Percentiles rank a stretch among this genome's conserved stretches.
Conservation (phyloP, 176 grass and related monocot genomes). For the Phoenix dactylifera region DNA sequence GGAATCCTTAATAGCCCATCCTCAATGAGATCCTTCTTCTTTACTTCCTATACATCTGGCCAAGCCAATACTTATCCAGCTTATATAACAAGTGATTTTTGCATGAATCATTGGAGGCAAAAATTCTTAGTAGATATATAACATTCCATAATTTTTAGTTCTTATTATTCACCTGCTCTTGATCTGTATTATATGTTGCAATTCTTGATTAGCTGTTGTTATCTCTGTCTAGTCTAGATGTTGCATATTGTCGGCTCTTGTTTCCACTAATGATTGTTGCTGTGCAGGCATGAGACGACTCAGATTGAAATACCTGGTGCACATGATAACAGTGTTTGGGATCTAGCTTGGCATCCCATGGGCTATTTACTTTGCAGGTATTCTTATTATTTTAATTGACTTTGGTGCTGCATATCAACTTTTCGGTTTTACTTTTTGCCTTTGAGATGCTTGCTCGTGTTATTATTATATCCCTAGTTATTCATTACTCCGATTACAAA, state of each 20-base stretch:
- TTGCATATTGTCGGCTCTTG: neutral
- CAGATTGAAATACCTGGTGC: constrained; percentile 82
- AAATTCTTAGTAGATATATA: too few relatives aligned
- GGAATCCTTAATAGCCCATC: constrained; percentile 14
- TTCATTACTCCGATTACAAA: too few relatives aligned
- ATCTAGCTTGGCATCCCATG: constrained; percentile 99
- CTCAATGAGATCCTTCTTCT: too few relatives aligned
- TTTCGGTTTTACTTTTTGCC: too few relatives aligned
- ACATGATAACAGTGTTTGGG: constrained; percentile 91
- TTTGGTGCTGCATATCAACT: too few relatives aligned
- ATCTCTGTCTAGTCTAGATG: constrained; percentile 10
- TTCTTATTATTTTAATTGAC: neutral
- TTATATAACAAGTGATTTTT: too few relatives aligned
- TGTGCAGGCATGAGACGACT: constrained; percentile 77
- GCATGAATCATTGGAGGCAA: too few relatives aligned
- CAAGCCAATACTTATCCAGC: neutral
- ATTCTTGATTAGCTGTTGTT: neutral
- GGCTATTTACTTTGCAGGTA: constrained; percentile 99
- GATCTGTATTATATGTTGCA: neutral
- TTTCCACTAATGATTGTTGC: constrained; percentile 8
- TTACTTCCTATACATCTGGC: neutral
- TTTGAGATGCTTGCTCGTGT: too few relatives aligned
- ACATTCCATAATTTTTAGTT: too few relatives aligned
- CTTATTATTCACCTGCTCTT: too few relatives aligned
- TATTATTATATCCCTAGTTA: too few relatives aligned